Percentiles rank a stretch among this genome's conserved stretches.
phyloP scores from a whole-genome alignment of 75 land plant genomes.

The Gnetum montanum region DNA sequence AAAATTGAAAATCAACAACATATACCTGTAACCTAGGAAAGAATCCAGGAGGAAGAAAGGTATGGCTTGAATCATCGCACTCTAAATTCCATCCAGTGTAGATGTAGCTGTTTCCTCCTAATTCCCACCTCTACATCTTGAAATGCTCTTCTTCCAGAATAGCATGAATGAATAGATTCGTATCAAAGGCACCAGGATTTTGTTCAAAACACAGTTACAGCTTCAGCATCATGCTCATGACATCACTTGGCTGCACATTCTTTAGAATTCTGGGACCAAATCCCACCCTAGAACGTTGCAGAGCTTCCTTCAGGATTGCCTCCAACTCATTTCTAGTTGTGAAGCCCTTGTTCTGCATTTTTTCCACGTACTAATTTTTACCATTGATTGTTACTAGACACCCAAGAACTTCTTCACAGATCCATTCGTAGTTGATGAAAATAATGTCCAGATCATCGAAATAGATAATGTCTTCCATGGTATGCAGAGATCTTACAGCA shows the following conservation, averaged over 20 bases:
- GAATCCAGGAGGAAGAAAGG: conserved; percentile 61
- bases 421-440: conserved; percentile 69
- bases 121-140: conserved; percentile 32
- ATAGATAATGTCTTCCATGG: conserved; percentile 57
- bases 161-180: conserved; percentile 47
- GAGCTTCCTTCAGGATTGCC: conserved; percentile 25
- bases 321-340: conserved; percentile 47
- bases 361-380: conserved; percentile 8
- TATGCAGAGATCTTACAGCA: conserved; percentile 41
- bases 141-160: conserved; percentile 43
- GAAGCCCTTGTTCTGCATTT: conserved; percentile 30
- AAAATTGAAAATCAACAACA: not conserved
- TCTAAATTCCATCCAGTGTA: conserved; percentile 62
- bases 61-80: conserved; percentile 63
- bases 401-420: conserved; percentile 56
- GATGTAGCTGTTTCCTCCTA: conserved; percentile 19
- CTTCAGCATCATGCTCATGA: conserved; percentile 64
- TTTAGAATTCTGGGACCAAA: conserved; percentile 31
- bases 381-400: conserved; percentile 25
- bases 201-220: conserved; percentile 66
- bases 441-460: conserved; percentile 61
- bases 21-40: conserved; percentile 72
- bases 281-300: conserved; percentile 35
- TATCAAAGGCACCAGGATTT: conserved; percentile 36
- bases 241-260: conserved; percentile 47